Evolutionary conservation across 345 rosid species (phyloP), one percentile per base, ranked within the genome.

Genomic region (Angophora floribunda): DNA sequence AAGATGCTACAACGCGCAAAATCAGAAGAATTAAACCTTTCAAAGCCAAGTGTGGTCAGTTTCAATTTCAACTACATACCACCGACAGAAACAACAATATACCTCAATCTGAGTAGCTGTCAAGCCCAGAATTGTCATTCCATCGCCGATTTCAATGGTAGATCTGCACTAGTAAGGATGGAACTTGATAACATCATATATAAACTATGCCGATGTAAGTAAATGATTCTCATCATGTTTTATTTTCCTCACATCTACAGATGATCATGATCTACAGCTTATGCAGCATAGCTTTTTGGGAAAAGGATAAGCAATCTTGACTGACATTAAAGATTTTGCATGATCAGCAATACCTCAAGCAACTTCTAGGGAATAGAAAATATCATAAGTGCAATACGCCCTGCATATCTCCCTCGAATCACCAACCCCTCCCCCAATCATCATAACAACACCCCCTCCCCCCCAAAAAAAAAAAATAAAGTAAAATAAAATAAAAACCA

Each of bases 41-140:
- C 82, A 17, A 65, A 63, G 86, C 44, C 49, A 49, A 47, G 17
- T 51, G 53, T 51, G 53, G 78, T 86, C 51, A 78, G 51, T 47
- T 16, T 22, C 21, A 88, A 11, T 49, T 55, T 50, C 59, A 67
- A 67, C 84, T 28, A 16, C 45, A 51, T 75, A 52, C 17, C 45
- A 28, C 86, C 14, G 41, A 36, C 49, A 86, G 79, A 85, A 84
- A 50, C 86, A 21, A 13, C 36, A 86, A 16, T 78, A 90, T 28
- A 94, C 96, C 95, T 93, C 88, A 85, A 95, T 92, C 93, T 92
- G 95, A 67, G 87, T 88, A 86, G 93, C 92, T 45, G 89, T 80
- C 78, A 92, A 85, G 89, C 92, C 94, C 59, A 94, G 89, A 84
- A 86, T 86, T n/a, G 95, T 94, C 86, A 91, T 87, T 47, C 93